Evolutionary conservation across 2,329 filamentous ascomycete species (phyloP).

Genomic region (Bipolaris sorokiniana): DNA sequence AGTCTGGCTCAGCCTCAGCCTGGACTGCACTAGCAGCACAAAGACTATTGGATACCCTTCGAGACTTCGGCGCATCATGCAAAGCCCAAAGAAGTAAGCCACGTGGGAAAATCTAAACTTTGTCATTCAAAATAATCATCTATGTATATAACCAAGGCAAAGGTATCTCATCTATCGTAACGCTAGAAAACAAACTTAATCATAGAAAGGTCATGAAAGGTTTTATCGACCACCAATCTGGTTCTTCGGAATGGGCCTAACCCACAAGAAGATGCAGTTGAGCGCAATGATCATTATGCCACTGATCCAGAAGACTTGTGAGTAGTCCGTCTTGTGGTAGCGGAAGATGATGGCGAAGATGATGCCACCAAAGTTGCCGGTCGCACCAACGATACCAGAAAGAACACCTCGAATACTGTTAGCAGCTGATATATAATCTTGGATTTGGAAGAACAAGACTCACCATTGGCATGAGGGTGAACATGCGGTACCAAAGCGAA

Average conservation of each 20-base stretch:
- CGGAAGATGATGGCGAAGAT: slow-evolving; percentile 84
- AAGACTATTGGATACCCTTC: background rate
- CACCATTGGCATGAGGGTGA: slow-evolving; percentile 80
- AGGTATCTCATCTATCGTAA: slow-evolving; percentile 11
- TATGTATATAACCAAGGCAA: background rate
- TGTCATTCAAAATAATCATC: background rate
- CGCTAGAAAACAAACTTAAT: slow-evolving; percentile 2
- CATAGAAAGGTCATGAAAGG: background rate
- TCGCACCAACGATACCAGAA: slow-evolving; percentile 77
- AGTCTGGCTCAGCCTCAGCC: too few species aligned
- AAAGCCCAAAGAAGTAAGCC: background rate
- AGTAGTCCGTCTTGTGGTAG: slow-evolving; percentile 72
- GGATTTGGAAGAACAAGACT: slow-evolving; percentile 9
- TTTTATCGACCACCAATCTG: slow-evolving; percentile 56
- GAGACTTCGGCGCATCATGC: background rate
- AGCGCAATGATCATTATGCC: slow-evolving; percentile 75
- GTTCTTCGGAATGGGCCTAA: slow-evolving; percentile 62
- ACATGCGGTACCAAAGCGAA: slow-evolving; percentile 88
- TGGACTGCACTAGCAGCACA: background rate
- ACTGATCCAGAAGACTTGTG: slow-evolving; percentile 78
- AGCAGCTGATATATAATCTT: slow-evolving; percentile 1
- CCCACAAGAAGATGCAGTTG: slow-evolving; percentile 70
- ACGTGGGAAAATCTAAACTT: background rate
- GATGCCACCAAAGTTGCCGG: slow-evolving; percentile 84
- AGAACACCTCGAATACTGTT: slow-evolving; percentile 58